phyloP scores from a whole-genome alignment of 1,284 basidiomycete genomes.

The Trichosporon sp. region DNA sequence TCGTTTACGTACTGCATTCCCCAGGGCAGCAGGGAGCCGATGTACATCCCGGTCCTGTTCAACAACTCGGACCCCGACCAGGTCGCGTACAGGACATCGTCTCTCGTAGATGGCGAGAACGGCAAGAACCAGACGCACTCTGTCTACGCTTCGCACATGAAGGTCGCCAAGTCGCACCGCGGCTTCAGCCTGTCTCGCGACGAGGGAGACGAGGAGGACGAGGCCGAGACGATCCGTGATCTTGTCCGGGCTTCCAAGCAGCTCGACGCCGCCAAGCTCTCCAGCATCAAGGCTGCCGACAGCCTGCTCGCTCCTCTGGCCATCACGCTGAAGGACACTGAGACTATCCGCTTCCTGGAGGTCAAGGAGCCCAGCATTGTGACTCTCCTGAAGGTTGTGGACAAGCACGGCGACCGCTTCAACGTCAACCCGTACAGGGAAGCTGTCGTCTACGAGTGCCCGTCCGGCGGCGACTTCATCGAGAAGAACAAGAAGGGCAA shows the following conservation, averaged over 20 bases:
- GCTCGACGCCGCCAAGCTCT: slow-evolving; percentile 57
- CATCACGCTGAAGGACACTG: slow-evolving; percentile 59
- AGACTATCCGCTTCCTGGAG: slow-evolving; percentile 72
- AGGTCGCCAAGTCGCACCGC: slow-evolving; percentile 30
- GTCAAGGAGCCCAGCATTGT: slow-evolving; percentile 71
- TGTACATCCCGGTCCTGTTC: slow-evolving; percentile 63
- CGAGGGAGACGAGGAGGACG: slow-evolving; percentile 64
- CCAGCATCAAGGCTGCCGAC: slow-evolving; percentile 47
- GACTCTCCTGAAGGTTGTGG: slow-evolving; percentile 70
- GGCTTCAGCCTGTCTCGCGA: slow-evolving; percentile 41
- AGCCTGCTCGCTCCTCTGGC: slow-evolving; percentile 35
- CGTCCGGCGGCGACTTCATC: slow-evolving; percentile 61
- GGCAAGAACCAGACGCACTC: slow-evolving; percentile 35
- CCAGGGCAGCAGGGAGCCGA: slow-evolving; percentile 41
- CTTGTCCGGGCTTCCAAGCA: slow-evolving; percentile 33
- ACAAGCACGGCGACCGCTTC: slow-evolving; percentile 67
- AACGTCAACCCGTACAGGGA: slow-evolving; percentile 66
- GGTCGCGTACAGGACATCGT: slow-evolving; percentile 74
- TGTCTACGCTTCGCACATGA: slow-evolving; percentile 38
- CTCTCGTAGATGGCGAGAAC: slow-evolving; percentile 63
- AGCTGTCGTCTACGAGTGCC: slow-evolving; percentile 78
- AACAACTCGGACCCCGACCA: slow-evolving; percentile 83
- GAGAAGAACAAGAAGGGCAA: slow-evolving; percentile 34
- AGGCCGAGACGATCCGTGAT: slow-evolving; percentile 60
- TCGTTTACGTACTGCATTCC: slow-evolving; percentile 54